A percentile compares a stretch with the other conserved stretches of the same genome.
Conservation (phyloP, 805 yeast genomes). For the Ogataea nakhonphanomensis region DNA sequence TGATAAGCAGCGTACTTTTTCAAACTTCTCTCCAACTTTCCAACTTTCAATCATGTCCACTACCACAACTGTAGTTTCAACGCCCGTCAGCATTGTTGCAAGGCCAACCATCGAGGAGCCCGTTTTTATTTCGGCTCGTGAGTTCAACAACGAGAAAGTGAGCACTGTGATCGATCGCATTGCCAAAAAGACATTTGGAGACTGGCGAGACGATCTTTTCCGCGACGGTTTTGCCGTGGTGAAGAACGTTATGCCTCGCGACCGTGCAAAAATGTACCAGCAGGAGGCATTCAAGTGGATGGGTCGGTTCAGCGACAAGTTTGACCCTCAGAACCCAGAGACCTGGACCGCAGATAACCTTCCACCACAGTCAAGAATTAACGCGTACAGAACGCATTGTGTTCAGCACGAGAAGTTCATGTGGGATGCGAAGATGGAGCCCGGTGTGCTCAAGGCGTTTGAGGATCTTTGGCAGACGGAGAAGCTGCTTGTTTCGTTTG, state of each 20-base stretch:
- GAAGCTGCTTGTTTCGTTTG: conserved; percentile 34
- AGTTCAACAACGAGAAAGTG: neutral
- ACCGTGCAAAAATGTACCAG: conserved; percentile 25
- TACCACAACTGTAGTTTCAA: neutral
- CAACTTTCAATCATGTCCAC: neutral
- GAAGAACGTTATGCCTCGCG: conserved; percentile 28
- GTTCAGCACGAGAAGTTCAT: conserved; percentile 32
- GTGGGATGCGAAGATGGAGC: conserved; percentile 34
- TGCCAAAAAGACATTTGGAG: conserved; percentile 1
- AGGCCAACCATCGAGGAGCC: neutral
- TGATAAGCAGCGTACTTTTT: neutral
- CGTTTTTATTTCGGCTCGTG: neutral
- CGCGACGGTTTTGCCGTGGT: conserved; percentile 33
- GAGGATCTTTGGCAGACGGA: conserved; percentile 33
- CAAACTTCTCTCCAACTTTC: neutral
- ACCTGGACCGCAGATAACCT: conserved; percentile 32
- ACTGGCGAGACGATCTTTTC: conserved; percentile 26
- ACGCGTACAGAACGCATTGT: conserved; percentile 20
- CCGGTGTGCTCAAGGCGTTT: conserved; percentile 27
- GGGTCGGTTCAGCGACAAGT: conserved; percentile 18
- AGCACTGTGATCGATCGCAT: neutral
- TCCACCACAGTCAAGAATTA: conserved; percentile 24
- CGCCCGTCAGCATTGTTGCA: neutral
- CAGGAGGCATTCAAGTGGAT: conserved; percentile 25
- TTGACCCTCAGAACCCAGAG: conserved; percentile 25